Evolutionary conservation across 225 moss, liverwort and hornwort genomes (phyloP).

Genomic region (Straminergon stramineum): DNA sequence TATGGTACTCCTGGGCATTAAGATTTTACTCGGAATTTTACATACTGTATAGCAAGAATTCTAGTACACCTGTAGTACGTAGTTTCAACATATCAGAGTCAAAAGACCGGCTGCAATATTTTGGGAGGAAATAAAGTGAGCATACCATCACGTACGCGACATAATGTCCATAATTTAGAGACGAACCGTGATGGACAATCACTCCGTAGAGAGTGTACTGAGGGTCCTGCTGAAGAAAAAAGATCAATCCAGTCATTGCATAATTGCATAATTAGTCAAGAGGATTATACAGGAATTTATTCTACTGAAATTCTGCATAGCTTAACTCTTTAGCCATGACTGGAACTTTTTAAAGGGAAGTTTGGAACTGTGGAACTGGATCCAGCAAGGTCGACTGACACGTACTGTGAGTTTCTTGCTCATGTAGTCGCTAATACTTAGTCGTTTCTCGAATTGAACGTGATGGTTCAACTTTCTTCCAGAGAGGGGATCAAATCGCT

Average conservation of each 20-base stretch:
- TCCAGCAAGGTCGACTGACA: not conserved
- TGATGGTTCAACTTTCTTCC: not conserved
- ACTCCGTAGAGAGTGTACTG: not conserved
- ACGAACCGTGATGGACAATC: not conserved
- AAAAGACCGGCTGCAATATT: not conserved
- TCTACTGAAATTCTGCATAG: not conserved
- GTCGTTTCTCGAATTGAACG: not conserved
- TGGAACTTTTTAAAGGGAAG: not conserved
- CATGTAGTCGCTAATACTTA: not conserved
- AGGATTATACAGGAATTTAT: not conserved
- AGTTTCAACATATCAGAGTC: not conserved
- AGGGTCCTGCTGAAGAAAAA: not conserved
- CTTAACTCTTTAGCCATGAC: not conserved
- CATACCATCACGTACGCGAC: not conserved
- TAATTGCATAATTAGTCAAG: not conserved
- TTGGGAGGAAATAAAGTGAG: not conserved
- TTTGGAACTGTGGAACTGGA: not conserved
- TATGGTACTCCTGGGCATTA: not conserved
- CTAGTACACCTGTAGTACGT: not conserved
- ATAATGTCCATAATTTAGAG: not conserved
- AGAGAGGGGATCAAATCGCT: not conserved
- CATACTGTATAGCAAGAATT: not conserved
- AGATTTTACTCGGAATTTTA: not conserved
- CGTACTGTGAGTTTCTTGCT: not conserved
- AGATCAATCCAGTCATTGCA: not conserved